Conservation (phyloP, 2,329 filamentous ascomycete species). For the Epichloe coenophiala region DNA sequence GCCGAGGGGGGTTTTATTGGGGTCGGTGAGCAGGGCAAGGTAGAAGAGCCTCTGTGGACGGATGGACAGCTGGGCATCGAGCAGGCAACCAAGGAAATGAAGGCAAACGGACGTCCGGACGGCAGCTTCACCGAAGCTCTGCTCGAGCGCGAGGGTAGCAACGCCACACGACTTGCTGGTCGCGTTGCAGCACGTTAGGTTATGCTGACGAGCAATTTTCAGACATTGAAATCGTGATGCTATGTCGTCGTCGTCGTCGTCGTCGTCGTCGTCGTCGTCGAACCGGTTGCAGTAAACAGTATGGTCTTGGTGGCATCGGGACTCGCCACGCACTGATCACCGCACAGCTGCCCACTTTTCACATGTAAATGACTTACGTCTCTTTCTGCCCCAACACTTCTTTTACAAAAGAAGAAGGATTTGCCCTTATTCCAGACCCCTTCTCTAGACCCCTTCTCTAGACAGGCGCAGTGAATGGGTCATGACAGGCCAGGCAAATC, state of each 20-base stretch:
- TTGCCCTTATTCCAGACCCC: neutral
- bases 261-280: neutral
- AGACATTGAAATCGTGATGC: neutral
- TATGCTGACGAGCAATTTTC: neutral
- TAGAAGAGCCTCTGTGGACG: conserved; percentile 72
- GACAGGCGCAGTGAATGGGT: neutral
- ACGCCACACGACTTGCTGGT: conserved; percentile 15
- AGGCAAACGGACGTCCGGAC: conserved; percentile 25
- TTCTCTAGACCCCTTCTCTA: too few species aligned
- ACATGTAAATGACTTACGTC: neutral
- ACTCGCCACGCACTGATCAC: neutral
- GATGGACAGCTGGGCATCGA: conserved; percentile 73
- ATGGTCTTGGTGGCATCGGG: neutral
- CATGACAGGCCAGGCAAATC: neutral
- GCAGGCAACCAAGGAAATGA: conserved; percentile 49
- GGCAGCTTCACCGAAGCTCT: conserved; percentile 41
- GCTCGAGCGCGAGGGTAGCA: conserved; percentile 38
- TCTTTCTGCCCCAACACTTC: neutral
- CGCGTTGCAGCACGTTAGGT: conserved; percentile 14
- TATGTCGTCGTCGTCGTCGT: neutral
- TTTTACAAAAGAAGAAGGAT: neutral
- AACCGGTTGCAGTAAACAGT: neutral
- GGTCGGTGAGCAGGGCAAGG: conserved; percentile 59
- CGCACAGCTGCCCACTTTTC: neutral
- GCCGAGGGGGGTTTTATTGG: conserved; percentile 86